phyloP scores from a whole-genome alignment of 345 rosid species.

The Alliaria petiolata region DNA sequence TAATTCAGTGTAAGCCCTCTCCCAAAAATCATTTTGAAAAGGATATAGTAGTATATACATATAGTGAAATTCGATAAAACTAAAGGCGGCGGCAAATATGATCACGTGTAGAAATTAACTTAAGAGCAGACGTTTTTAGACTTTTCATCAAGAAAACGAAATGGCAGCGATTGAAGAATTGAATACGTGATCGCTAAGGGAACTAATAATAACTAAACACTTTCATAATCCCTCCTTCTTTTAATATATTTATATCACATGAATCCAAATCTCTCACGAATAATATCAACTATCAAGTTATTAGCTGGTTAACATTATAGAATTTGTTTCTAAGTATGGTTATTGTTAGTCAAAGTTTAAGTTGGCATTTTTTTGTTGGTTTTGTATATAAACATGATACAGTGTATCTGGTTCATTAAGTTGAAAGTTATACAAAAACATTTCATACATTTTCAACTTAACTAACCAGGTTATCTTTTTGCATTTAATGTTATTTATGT shows the following conservation, averaged over 20 bases:
- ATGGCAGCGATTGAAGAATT: not conserved
- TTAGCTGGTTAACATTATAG: not conserved
- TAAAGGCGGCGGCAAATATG: constrained; percentile 4
- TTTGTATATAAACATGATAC: not conserved
- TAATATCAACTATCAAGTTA: not conserved
- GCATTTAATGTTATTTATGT: not conserved
- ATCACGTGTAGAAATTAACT: not conserved
- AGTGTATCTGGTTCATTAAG: not conserved
- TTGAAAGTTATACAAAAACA: not conserved
- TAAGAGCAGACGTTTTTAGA: not conserved
- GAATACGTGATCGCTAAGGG: not conserved
- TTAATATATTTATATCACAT: not conserved
- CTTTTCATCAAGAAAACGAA: not conserved
- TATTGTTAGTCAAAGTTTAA: not conserved
- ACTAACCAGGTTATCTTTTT: not conserved
- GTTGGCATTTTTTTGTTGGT: not conserved
- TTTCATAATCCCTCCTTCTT: not conserved
- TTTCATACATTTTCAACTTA: not conserved
- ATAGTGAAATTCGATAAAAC: not conserved
- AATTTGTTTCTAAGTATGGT: not conserved
- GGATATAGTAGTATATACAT: not conserved
- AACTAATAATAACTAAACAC: not conserved
- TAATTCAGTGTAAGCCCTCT: not conserved
- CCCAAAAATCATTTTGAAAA: not conserved
- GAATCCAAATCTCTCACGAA: not conserved